These are phyloP conservation scores for Ceratocystis cubensis DNA, from an alignment of 2,329 filamentous ascomycete species.

Conservation along the genomic window DNA sequence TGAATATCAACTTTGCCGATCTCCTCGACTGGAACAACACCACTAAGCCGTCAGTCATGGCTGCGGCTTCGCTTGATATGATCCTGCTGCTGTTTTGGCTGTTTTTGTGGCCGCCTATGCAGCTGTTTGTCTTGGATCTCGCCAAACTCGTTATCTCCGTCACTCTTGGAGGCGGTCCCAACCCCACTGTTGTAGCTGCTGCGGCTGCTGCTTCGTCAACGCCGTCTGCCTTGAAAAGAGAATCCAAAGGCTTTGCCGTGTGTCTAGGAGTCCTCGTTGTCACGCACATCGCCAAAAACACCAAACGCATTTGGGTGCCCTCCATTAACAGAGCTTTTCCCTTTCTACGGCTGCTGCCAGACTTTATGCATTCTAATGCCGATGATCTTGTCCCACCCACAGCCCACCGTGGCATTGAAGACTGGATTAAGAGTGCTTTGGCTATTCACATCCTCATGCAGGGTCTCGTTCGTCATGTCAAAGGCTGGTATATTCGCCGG, in stretches of 20 bases:
- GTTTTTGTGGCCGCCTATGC: slow-evolving; percentile 73
- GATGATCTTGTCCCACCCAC: background rate
- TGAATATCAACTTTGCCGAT: slow-evolving; percentile 75
- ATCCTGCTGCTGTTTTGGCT: slow-evolving; percentile 77
- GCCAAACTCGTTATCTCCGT: slow-evolving; percentile 89
- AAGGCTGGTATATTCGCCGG: slow-evolving; percentile 53
- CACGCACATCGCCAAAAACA: slow-evolving; percentile 14
- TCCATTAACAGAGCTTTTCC: slow-evolving; percentile 13
- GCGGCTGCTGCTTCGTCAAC: background rate
- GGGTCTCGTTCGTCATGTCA: slow-evolving; percentile 56
- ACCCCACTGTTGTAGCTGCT: slow-evolving; percentile 29
- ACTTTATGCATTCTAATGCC: slow-evolving; percentile 16
- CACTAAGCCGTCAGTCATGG: slow-evolving; percentile 74
- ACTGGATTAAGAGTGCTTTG: slow-evolving; percentile 53
- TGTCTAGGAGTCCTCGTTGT: slow-evolving; percentile 12
- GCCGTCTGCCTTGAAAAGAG: slow-evolving; percentile 44
- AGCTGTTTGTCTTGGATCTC: slow-evolving; percentile 77
- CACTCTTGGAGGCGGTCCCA: slow-evolving; percentile 57
- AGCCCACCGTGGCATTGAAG: slow-evolving; percentile 7
- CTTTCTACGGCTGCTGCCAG: slow-evolving; percentile 8
- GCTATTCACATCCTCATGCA: slow-evolving; percentile 66
- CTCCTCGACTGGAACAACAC: slow-evolving; percentile 80
- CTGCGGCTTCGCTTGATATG: slow-evolving; percentile 70
- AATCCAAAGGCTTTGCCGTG: slow-evolving; percentile 33
- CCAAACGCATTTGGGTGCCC: slow-evolving; percentile 18